A percentile compares a stretch with the other conserved stretches of the same genome.
These are phyloP conservation scores for Phytophthora litchii DNA, from an alignment of 352 stramenopile species.

Conservation along the genomic window DNA sequence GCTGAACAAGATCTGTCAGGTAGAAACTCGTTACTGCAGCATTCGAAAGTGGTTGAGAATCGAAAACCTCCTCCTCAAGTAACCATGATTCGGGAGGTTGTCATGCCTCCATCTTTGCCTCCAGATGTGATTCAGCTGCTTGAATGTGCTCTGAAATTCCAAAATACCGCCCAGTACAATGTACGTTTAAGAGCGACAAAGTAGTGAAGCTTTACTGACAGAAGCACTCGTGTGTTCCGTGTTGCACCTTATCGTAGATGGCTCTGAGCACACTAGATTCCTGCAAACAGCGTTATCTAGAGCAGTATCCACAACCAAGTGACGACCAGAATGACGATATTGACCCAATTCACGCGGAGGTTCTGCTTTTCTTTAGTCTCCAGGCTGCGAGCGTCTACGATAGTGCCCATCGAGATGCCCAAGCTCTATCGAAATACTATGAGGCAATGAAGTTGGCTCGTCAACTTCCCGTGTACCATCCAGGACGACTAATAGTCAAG, in stretches of 20 bases:
- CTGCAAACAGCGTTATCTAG: slow-evolving; percentile 44
- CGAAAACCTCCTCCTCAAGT: slow-evolving; percentile 42
- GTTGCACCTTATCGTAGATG: slow-evolving; percentile 45
- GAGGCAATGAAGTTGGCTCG: slow-evolving; percentile 55
- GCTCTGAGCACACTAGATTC: slow-evolving; percentile 54
- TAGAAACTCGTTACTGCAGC: background rate
- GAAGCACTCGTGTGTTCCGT: background rate
- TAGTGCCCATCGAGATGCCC: slow-evolving; percentile 54
- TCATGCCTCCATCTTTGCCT: slow-evolving; percentile 50
- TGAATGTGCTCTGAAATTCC: slow-evolving; percentile 63
- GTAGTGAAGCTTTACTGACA: background rate
- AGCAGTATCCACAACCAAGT: slow-evolving; percentile 13
- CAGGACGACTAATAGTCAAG: slow-evolving; percentile 43
- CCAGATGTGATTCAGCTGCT: slow-evolving; percentile 49
- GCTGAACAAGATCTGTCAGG: slow-evolving; percentile 3
- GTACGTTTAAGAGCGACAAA: slow-evolving; percentile 32
- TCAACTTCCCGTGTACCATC: slow-evolving; percentile 41
- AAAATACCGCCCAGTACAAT: slow-evolving; percentile 68
- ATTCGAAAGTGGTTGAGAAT: background rate
- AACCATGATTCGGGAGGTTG: slow-evolving; percentile 63
- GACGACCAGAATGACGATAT: background rate
- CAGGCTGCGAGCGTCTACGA: slow-evolving; percentile 61
- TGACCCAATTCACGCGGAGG: slow-evolving; percentile 35
- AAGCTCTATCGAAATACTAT: slow-evolving; percentile 52
- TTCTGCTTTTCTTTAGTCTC: slow-evolving; percentile 58